These are phyloP conservation scores for Lentinus brumalis DNA, from an alignment of 768 basidiomycete species.

Conservation along the genomic window DNA sequence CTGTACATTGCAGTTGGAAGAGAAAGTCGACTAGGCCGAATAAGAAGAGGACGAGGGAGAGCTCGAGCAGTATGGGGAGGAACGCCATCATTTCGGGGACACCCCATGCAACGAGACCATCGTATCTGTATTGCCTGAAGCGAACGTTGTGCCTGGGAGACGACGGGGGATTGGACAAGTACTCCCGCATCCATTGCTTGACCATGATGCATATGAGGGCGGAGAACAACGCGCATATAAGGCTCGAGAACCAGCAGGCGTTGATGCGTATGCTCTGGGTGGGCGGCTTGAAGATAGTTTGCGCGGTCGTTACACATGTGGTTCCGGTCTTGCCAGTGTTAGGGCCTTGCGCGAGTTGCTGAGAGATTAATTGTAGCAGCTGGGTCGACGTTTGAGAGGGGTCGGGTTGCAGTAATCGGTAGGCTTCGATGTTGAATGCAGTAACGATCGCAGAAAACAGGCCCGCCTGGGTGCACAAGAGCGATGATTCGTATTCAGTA, in stretches of 20 bases:
- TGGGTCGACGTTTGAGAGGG: background rate
- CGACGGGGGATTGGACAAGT: background rate
- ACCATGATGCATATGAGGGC: constrained; percentile 21
- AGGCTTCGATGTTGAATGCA: constrained; percentile 25
- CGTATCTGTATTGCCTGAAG: constrained; percentile 21
- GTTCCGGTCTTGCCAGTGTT: background rate
- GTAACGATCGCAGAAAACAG: constrained; percentile 29
- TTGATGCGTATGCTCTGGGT: constrained; percentile 14
- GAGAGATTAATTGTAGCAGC: constrained; percentile 4
- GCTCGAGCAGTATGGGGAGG: constrained; percentile 17
- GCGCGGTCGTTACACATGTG: too few species aligned
- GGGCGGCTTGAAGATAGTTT: background rate
- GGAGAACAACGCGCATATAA: constrained; percentile 16
- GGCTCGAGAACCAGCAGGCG: constrained; percentile 20
- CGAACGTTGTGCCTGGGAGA: constrained; percentile 19
- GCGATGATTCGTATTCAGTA: background rate
- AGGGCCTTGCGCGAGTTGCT: background rate
- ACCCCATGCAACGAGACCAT: constrained; percentile 25
- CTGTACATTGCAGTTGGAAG: constrained; percentile 13
- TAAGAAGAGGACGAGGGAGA: constrained; percentile 21
- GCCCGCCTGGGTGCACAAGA: constrained; percentile 13
- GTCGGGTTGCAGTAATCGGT: constrained; percentile 16
- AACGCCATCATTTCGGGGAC: constrained; percentile 25
- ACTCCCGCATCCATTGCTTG: constrained; percentile 22
- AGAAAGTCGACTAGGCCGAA: constrained; percentile 25